Percentiles rank a stretch among this genome's conserved stretches.
These are phyloP conservation scores for Zygosaccharomyces bisporus DNA, from an alignment of 805 yeast species.

Conservation along the genomic window DNA sequence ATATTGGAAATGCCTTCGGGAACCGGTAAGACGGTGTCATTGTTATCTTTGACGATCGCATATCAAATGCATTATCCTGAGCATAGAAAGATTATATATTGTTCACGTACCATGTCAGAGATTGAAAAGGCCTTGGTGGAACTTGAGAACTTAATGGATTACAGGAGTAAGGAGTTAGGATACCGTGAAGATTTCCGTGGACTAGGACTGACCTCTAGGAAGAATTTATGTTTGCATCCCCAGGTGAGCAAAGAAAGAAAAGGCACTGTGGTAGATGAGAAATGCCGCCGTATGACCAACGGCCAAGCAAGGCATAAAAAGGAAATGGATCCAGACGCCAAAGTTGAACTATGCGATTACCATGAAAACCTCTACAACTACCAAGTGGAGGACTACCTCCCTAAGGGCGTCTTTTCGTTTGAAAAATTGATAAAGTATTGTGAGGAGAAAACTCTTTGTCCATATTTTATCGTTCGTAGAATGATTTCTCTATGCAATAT, in stretches of 20 bases:
- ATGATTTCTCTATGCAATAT: slow-evolving; percentile 94
- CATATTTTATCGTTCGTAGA: slow-evolving; percentile 95
- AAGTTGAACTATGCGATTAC: slow-evolving; percentile 66
- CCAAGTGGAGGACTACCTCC: slow-evolving; percentile 86
- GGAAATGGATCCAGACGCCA: slow-evolving; percentile 55
- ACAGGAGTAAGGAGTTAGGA: slow-evolving; percentile 77
- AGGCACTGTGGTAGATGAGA: slow-evolving; percentile 92
- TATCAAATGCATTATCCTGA: slow-evolving; percentile 95
- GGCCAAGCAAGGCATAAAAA: slow-evolving; percentile 74
- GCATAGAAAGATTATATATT: slow-evolving; percentile 84
- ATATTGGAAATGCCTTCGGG: slow-evolving; percentile 99
- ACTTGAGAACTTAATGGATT: slow-evolving; percentile 82
- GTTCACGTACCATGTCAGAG: slow-evolving; percentile 99
- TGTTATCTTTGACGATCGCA: slow-evolving; percentile 87
- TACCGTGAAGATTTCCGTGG: slow-evolving; percentile 89
- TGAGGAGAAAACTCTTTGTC: slow-evolving; percentile 77
- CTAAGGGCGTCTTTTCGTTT: slow-evolving; percentile 92
- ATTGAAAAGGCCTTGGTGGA: slow-evolving; percentile 96
- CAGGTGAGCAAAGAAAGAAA: slow-evolving; percentile 80
- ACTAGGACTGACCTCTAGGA: slow-evolving; percentile 88
- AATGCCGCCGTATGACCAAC: slow-evolving; percentile 90
- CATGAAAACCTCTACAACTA: slow-evolving; percentile 85
- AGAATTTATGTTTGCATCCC: slow-evolving; percentile 90
- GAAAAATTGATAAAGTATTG: slow-evolving; percentile 78
- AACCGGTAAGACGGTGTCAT: slow-evolving; percentile 94